phyloP scores from a whole-genome alignment of 148 eudicot genomes.

The Diospyros lotus region DNA sequence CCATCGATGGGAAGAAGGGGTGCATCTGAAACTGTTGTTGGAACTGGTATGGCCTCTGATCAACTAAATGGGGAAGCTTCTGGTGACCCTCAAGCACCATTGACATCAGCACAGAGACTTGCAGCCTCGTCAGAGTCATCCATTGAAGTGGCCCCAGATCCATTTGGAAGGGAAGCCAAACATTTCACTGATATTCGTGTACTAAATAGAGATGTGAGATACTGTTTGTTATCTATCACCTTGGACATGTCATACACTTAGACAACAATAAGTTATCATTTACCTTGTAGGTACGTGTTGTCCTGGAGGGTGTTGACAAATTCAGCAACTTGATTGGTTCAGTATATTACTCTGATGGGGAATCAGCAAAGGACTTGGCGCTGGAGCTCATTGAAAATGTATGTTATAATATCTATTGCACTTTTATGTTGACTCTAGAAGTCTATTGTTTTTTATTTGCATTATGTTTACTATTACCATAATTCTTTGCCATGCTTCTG shows the following conservation, averaged over 20 bases:
- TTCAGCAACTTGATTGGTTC: slow-evolving; percentile 78
- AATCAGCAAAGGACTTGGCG: slow-evolving; percentile 75
- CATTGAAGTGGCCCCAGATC: slow-evolving; percentile 63
- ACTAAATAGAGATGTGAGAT: slow-evolving; percentile 80
- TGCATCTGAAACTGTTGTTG: slow-evolving; percentile 39
- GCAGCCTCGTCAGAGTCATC: slow-evolving; percentile 54
- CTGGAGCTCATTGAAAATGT: slow-evolving; percentile 68
- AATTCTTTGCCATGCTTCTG: too few relatives aligned
- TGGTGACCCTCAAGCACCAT: slow-evolving; percentile 46
- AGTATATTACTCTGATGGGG: slow-evolving; percentile 80
- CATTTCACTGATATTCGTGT: slow-evolving; percentile 92
- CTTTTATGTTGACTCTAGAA: not conserved
- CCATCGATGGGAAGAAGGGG: slow-evolving; percentile 89
- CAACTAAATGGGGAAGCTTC: slow-evolving; percentile 58
- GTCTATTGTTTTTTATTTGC: not conserved
- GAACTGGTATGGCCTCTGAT: slow-evolving; percentile 35
- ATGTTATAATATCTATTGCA: not conserved
- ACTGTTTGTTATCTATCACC: not conserved
- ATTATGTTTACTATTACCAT: too few relatives aligned
- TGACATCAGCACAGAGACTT: slow-evolving; percentile 83
- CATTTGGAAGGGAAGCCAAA: slow-evolving; percentile 88
- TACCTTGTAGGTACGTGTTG: slow-evolving; percentile 70
- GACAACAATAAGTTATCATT: slow-evolving; percentile 10
- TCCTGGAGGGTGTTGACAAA: slow-evolving; percentile 74
- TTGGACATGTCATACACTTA: not conserved